Percentiles rank a stretch among this genome's conserved stretches.
These are phyloP conservation scores for Pelargonium cotyledonis DNA, from an alignment of 441 rosid species.

Conservation along the genomic window DNA sequence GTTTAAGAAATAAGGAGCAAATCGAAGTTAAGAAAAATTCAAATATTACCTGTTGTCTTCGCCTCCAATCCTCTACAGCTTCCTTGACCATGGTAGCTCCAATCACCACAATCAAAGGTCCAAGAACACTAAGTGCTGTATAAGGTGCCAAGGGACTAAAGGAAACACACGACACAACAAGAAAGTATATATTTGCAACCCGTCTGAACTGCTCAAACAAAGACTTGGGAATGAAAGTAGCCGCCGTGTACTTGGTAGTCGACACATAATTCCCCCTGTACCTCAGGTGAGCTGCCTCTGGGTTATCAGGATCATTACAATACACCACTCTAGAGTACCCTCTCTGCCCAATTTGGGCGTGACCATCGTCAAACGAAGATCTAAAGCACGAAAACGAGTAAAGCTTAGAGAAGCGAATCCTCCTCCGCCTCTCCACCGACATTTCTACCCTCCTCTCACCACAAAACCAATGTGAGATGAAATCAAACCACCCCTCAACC, in stretches of 20 bases:
- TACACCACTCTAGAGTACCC: conserved; percentile 82
- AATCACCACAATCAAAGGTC: conserved; percentile 75
- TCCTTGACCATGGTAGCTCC: conserved; percentile 90
- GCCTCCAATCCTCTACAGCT: conserved; percentile 73
- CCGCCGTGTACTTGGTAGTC: conserved; percentile 71
- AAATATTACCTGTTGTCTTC: conserved; percentile 62
- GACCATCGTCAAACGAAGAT: conserved; percentile 3
- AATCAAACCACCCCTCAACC: background rate
- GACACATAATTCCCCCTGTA: conserved; percentile 65
- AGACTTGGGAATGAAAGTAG: conserved; percentile 81
- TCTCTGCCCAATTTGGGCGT: conserved; percentile 8
- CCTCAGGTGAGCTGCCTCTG: conserved; percentile 43
- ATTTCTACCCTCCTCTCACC: background rate
- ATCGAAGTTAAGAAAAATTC: background rate
- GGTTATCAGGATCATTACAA: conserved; percentile 70
- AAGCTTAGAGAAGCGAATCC: conserved; percentile 7
- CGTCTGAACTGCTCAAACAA: conserved; percentile 93
- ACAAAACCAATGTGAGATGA: background rate
- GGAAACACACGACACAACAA: conserved; percentile 64
- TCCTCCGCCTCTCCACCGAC: background rate
- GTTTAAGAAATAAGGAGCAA: background rate
- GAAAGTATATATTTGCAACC: conserved; percentile 84
- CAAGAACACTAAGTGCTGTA: conserved; percentile 57
- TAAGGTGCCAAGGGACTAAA: conserved; percentile 81
- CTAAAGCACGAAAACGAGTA: conserved; percentile 6